Evolutionary conservation across 78 protist genomes (phyloP).

Genomic region (Dictyostelium purpureum): DNA sequence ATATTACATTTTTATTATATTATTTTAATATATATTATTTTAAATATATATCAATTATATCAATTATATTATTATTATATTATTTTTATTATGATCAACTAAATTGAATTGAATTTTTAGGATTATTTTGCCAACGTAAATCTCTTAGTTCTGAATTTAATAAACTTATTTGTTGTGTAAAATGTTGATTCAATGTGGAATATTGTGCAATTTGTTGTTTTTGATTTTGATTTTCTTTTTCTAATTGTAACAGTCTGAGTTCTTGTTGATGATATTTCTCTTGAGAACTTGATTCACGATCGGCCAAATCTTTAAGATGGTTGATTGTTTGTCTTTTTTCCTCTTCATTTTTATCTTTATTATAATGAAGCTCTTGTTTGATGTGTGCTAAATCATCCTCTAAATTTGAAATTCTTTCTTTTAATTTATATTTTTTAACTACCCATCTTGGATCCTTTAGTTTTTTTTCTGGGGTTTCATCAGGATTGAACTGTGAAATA

Average conservation of each 20-base stretch:
- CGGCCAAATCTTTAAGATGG: conserved; percentile 44
- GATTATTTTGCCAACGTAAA: conserved; percentile 59
- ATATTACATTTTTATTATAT: too few relatives aligned
- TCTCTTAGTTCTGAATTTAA: conserved; percentile 3
- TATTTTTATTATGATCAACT: too few relatives aligned
- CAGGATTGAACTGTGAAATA: conserved; percentile 54
- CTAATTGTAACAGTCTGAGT: not conserved
- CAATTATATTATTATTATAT: too few relatives aligned
- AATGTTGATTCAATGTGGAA: not conserved
- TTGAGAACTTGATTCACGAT: conserved; percentile 10
- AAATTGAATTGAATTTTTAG: conserved; percentile 51
- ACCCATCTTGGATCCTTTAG: conserved; percentile 65
- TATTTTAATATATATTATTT: too few relatives aligned
- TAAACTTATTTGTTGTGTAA: not conserved
- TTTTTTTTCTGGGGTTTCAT: conserved; percentile 26
- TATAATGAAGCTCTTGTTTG: conserved; percentile 47
- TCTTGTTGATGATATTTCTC: not conserved
- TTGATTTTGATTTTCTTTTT: not conserved
- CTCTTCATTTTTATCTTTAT: conserved; percentile 39
- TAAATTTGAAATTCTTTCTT: conserved; percentile 35
- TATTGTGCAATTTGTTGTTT: not conserved
- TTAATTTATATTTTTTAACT: conserved; percentile 61
- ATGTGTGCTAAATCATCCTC: conserved; percentile 62
- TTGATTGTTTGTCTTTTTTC: conserved; percentile 15
- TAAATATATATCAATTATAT: too few relatives aligned